Base-by-base conservation (phyloP, 805 yeast species). In the Kregervanrija pseudodelftensis region DNA sequence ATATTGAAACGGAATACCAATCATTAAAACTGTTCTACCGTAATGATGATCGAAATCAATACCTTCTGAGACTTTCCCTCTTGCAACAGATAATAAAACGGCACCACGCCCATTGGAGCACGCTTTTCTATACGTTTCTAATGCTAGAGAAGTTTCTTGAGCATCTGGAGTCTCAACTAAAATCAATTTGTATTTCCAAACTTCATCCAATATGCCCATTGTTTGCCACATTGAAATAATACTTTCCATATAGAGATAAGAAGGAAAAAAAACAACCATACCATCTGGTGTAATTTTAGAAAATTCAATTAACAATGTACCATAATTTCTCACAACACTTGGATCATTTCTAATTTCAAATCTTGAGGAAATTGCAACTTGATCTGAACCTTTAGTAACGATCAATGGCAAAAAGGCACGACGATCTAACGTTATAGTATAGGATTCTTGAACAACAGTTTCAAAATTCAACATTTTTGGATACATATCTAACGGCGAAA, bases 91-190 rank as follows among this genome's bases (percentile, higher is more conserved):
- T 36, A 93, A 73, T 57, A 93, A 73, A 2, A 95, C 91, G 0
- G 99, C 99, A 4, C 99, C 99, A 52, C 99, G 73, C 4, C 99
- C 99, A 64, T 93, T 93, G 1, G 91, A 82, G 58, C 99, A 93
- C 0, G 99, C 99, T 31, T 89, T 85, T 57, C 99, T 72, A 62
- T 90, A 93, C 0, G 98, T 93, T 52, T 93, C 99, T 53, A 93
- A 68, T 0, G 99, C 99, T 49, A 93, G 67, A 1, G 96, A 84
- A 0, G 99, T 93, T 64, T 93, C 99, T 62, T 93, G 99, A 0
- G 97, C 95, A 76, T 93, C 99, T 0, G 99, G 99, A 0, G 99
- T 93, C 61, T 93, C 99, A 12, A 95, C 98, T 31, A 93, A 68
- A 52, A 93, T 91, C 53, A 93, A 71, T 61, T 93, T 93, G 61